phyloP scores from a whole-genome alignment of 78 protist species.

The Cyanophora paradoxa region DNA sequence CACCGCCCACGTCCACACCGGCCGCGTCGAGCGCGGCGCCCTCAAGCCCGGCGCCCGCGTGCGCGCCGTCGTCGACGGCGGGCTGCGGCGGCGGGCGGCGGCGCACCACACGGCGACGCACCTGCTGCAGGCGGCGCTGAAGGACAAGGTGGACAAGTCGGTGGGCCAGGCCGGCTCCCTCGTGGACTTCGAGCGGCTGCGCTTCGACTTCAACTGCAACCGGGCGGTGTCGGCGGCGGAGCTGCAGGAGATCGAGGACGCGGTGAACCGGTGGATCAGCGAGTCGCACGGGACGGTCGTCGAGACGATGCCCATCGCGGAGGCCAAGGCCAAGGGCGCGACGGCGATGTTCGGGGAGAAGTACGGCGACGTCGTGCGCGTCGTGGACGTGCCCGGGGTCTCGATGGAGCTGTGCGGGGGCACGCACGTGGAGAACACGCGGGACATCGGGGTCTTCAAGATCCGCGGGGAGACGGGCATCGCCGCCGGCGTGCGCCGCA shows the following conservation, averaged over 20 bases:
- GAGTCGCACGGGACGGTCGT: neutral
- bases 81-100: neutral
- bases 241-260: neutral
- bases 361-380: slow-evolving; percentile 22
- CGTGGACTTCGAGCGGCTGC: slow-evolving; percentile 16
- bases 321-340: too few relatives aligned
- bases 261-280: neutral
- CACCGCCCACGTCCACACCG: too few relatives aligned
- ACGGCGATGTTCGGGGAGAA: slow-evolving; percentile 10
- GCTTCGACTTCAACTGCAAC: slow-evolving; percentile 24
- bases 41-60: too few relatives aligned
- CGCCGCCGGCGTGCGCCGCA: slow-evolving; percentile 29
- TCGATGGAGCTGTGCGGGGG: slow-evolving; percentile 34
- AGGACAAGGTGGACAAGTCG: neutral
- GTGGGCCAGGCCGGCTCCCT: slow-evolving; percentile 27
- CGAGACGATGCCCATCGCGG: neutral
- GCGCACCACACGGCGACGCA: slow-evolving; percentile 41
- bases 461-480: neutral
- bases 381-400: neutral
- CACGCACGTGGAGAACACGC: slow-evolving; percentile 7
- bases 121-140: slow-evolving; percentile 16
- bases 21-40: too few relatives aligned
- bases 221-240: too few relatives aligned
- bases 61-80: neutral
- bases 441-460: neutral